Evolutionary conservation across 345 rosid species (phyloP).

Genomic region (Cardamine resedifolia): DNA sequence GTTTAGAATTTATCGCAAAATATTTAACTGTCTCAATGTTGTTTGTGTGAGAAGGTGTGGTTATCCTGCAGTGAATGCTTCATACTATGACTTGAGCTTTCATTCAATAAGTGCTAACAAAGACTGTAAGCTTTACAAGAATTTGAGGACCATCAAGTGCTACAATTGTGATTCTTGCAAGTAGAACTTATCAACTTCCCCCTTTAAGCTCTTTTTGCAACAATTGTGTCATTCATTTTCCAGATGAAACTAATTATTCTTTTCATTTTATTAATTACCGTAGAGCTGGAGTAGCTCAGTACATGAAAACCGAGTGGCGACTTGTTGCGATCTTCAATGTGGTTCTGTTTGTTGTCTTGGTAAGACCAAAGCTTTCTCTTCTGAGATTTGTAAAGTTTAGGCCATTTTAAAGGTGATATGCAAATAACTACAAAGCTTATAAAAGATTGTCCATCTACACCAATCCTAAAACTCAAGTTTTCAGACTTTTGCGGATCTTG

Average conservation of each 20-base stretch:
- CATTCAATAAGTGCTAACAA: slow-evolving; percentile 75
- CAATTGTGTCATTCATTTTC: neutral
- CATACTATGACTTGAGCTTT: slow-evolving; percentile 84
- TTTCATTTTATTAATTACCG: neutral
- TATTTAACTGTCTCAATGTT: neutral
- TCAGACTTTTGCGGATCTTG: neutral
- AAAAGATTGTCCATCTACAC: too few relatives aligned
- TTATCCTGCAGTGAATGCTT: slow-evolving; percentile 72
- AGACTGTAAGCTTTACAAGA: slow-evolving; percentile 87
- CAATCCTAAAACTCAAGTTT: too few relatives aligned
- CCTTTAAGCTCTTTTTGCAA: neutral
- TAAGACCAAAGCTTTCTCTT: slow-evolving; percentile 37
- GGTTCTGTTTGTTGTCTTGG: slow-evolving; percentile 68
- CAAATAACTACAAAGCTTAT: neutral
- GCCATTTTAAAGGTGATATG: neutral
- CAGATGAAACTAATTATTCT: slow-evolving; percentile 4
- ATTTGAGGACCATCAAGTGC: slow-evolving; percentile 64
- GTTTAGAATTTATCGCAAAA: neutral
- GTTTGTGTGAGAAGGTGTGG: slow-evolving; percentile 60
- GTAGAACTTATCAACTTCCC: slow-evolving; percentile 44
- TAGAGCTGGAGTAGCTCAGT: slow-evolving; percentile 98
- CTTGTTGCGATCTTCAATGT: slow-evolving; percentile 83
- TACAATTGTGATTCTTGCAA: slow-evolving; percentile 96
- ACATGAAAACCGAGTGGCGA: slow-evolving; percentile 92
- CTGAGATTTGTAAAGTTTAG: slow-evolving; percentile 4